Evolutionary conservation across 768 basidiomycete genomes (phyloP).

Genomic region (Mycena olivaceomarginata): DNA sequence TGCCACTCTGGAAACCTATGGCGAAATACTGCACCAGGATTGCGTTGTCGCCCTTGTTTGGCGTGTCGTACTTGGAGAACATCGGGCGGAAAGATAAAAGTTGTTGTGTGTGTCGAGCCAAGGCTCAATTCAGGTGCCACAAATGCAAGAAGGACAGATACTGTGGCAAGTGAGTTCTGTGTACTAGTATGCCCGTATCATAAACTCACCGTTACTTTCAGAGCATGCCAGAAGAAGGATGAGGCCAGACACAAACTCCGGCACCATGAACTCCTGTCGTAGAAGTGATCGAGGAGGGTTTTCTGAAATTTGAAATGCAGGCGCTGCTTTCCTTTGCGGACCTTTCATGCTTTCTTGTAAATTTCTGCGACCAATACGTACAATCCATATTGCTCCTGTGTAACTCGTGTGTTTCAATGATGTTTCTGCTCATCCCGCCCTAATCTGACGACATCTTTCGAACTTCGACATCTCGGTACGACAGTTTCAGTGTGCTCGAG

Average conservation of each 20-base stretch:
- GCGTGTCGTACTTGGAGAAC: conserved; percentile 65
- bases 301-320: too few species aligned
- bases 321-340: too few species aligned
- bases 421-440: too few species aligned
- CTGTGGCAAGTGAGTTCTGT: conserved; percentile 44
- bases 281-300: conserved; percentile 3
- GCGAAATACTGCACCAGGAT: conserved; percentile 68
- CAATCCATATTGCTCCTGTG: too few species aligned
- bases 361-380: too few species aligned
- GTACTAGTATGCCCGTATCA: not conserved
- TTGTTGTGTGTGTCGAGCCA: conserved; percentile 54
- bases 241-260: conserved; percentile 24
- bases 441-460: too few species aligned
- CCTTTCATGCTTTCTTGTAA: too few species aligned
- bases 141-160: conserved; percentile 52
- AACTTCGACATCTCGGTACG: too few species aligned
- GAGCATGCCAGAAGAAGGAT: conserved; percentile 27
- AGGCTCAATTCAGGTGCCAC: conserved; percentile 43
- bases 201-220: conserved; percentile 10
- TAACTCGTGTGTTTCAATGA: too few species aligned
- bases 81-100: conserved; percentile 47
- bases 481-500: too few species aligned
- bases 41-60: conserved; percentile 70
- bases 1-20: conserved; percentile 60
- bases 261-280: conserved; percentile 19